phyloP scores from a whole-genome alignment of 2,329 filamentous ascomycete genomes.

The Aspergillus viridinutans region DNA sequence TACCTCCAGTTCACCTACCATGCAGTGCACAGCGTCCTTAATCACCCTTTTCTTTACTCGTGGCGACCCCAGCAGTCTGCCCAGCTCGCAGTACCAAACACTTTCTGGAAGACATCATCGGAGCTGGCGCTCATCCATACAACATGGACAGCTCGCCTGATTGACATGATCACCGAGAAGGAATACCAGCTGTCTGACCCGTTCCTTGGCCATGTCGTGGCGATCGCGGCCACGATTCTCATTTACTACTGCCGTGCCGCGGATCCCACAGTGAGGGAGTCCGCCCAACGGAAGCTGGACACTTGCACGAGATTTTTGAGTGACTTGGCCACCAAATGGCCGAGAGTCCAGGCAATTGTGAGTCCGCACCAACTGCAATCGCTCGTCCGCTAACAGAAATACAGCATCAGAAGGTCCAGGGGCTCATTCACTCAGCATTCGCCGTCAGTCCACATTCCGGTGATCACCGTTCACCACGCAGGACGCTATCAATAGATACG shows the following conservation, averaged over 20 bases:
- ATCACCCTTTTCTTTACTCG: conserved; percentile 26
- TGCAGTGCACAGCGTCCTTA: conserved; percentile 27
- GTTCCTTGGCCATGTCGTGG: neutral
- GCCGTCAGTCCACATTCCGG: neutral
- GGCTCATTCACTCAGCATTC: neutral
- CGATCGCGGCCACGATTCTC: neutral
- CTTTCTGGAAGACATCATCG: neutral
- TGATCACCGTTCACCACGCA: neutral
- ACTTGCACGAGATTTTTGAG: neutral
- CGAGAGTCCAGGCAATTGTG: neutral
- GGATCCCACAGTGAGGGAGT: neutral
- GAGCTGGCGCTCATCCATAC: neutral
- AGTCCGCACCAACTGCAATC: neutral
- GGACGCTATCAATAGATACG: neutral
- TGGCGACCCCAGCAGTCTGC: neutral
- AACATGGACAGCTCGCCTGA: neutral
- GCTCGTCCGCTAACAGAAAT: neutral
- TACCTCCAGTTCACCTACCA: conserved; percentile 30
- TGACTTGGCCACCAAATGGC: neutral
- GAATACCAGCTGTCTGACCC: neutral
- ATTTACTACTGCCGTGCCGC: neutral
- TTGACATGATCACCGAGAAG: neutral
- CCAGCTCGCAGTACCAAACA: neutral
- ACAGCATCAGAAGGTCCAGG: neutral
- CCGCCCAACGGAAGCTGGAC: neutral